Conservation (phyloP, 148 eudicot genomes). For the Polygonum aviculare region DNA sequence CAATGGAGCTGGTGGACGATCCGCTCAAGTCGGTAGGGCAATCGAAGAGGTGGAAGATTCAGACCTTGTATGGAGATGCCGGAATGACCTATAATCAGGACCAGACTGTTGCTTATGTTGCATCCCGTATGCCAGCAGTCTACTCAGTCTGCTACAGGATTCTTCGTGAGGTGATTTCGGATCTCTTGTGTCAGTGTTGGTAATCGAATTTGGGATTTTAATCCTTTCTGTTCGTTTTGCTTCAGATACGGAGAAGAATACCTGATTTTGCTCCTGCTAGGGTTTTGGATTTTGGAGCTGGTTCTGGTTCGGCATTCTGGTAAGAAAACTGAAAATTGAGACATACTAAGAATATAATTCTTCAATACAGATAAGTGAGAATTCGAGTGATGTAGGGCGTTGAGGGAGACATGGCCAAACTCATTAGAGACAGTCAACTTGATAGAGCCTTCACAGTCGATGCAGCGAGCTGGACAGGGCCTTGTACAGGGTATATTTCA, state of each 20-base stretch:
- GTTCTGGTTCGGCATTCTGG: constrained; percentile 96
- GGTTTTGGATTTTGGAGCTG: constrained; percentile 93
- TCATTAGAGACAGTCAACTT: constrained; percentile 12
- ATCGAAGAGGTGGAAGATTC: constrained; percentile 78
- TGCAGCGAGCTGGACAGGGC: constrained; percentile 88
- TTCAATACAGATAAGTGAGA: no score
- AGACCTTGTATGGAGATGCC: constrained; percentile 55
- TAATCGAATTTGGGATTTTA: not conserved
- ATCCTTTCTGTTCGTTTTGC: not conserved
- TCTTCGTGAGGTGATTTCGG: constrained; percentile 60
- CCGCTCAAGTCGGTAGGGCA: constrained; percentile 42
- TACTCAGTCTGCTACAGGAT: constrained; percentile 71
- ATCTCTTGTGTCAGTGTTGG: constrained; percentile 3
- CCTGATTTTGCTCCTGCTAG: constrained; percentile 70
- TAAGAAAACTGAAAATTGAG: constrained; percentile 24
- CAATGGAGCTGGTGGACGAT: constrained; percentile 70
- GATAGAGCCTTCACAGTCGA: constrained; percentile 11
- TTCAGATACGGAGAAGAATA: constrained; percentile 49
- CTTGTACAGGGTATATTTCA: constrained; percentile 45
- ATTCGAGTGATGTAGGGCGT: not conserved
- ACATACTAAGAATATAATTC: not conserved
- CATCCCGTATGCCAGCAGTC: constrained; percentile 86
- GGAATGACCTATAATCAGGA: constrained; percentile 67
- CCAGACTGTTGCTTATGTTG: constrained; percentile 69
- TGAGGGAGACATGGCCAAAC: constrained; percentile 10